Evolutionary conservation across 2,329 filamentous ascomycete genomes (phyloP), one percentile per base, ranked within the genome.

Genomic region (Coniochaeta hoffmannii): DNA sequence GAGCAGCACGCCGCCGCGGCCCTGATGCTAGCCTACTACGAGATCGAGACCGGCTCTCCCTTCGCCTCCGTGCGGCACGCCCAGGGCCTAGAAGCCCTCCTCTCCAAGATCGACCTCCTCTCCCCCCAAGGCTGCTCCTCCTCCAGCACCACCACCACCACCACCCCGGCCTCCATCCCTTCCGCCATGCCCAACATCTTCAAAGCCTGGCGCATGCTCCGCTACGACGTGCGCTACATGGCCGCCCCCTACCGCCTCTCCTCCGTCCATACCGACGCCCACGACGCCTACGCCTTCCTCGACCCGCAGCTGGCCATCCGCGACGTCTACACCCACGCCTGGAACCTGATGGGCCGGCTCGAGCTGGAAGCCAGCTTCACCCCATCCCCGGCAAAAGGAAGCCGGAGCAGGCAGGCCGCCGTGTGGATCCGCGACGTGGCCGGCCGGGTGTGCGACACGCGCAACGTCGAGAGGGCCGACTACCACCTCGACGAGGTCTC

Each of bases 11-110:
- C 49, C 31, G 49, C 49, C 28, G 49, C 49, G 10, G 49, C 49
- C 31, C 49, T 51, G 9, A 51, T 51, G 49, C 31, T 51, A 9
- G 49, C 49, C 28, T 51, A 51, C 49, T 51, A 51, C 49, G 49
- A 51, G 49, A 51, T 51, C 26, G 49, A 51, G 31, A 51, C 49
- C 14, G 49, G 49, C 2, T 51, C 49, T 9, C 26, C 28, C 28
- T 51, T 51, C 31, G 49, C 28, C n/a, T 31, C 49, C n/a, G 15
- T 31, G 28, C 49, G 49, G 11, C 49, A 51, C 49, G 49, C 49
- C 6, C 26, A 19, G 12, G 49, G 49, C 7, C 49, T 51, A 15
- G 49, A 51, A 17, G 49, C 49, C 15, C 31, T 51, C 15, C 49
- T 51, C n/a, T 31, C 28, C 28, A 32, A 15, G 12, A 12, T 51